Evolutionary conservation across 164 flowering plant species (phyloP).

Genomic region (Piper betle): DNA sequence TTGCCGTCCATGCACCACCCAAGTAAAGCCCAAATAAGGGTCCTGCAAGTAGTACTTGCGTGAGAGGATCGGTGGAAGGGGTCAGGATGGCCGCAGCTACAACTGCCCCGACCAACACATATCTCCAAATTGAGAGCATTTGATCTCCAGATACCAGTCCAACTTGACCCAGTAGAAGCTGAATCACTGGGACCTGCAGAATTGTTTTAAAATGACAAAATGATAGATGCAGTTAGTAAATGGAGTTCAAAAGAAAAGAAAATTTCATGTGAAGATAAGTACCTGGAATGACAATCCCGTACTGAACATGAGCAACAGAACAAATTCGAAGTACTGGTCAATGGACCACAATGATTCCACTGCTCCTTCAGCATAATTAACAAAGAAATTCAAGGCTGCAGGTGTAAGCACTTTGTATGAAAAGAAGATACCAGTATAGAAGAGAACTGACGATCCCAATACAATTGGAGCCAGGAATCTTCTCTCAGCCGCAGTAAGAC

Average conservation of each 20-base stretch:
- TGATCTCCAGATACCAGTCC: constrained; percentile 88
- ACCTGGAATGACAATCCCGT: constrained; percentile 98
- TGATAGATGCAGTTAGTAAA: too few species aligned
- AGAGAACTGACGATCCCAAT: constrained; percentile 86
- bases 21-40: constrained; percentile 87
- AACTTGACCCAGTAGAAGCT: constrained; percentile 76
- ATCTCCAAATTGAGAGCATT: constrained; percentile 96
- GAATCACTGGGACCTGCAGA: constrained; percentile 85
- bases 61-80: constrained; percentile 93
- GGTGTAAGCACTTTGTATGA: constrained; percentile 84
- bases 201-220: not conserved
- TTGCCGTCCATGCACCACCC: constrained; percentile 94
- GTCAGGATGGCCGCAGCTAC: constrained; percentile 88
- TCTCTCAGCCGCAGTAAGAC: constrained; percentile 76
- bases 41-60: constrained; percentile 79
- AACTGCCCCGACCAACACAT: constrained; percentile 92
- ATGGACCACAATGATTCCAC: constrained; percentile 98
- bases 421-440: constrained; percentile 79
- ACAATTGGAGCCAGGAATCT: constrained; percentile 88
- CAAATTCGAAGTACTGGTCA: constrained; percentile 96
- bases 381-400: constrained; percentile 92
- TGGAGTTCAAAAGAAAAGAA: too few species aligned
- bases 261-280: not conserved
- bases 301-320: constrained; percentile 91
- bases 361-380: constrained; percentile 88